Conservation (phyloP, 805 yeast genomes). For the Candida montana region DNA sequence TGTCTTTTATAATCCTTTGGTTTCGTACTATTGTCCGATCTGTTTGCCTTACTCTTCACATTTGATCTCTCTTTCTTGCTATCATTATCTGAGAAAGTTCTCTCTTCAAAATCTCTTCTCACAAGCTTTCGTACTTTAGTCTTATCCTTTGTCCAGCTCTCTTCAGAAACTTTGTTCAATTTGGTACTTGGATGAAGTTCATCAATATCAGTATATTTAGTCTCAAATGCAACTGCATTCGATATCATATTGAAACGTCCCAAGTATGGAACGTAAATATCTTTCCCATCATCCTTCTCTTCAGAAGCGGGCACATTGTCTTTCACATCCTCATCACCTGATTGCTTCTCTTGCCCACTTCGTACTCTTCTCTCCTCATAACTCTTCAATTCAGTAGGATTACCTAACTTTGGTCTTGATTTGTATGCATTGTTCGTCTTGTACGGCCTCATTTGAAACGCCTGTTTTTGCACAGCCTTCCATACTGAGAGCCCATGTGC, state of each 20-base stretch:
- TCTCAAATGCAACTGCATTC: conserved; percentile 8
- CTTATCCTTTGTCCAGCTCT: conserved; percentile 12
- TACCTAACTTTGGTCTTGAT: conserved; percentile 7
- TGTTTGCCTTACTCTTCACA: no score
- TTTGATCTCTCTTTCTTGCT: neutral
- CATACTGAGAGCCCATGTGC: neutral
- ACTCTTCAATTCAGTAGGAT: conserved; percentile 6
- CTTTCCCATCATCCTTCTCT: neutral
- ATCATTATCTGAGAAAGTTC: neutral
- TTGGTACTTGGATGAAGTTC: conserved; percentile 13
- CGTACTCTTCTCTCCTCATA: neutral
- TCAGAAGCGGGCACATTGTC: neutral
- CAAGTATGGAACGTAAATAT: conserved; percentile 2
- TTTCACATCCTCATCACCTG: neutral
- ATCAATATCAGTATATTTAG: conserved; percentile 12
- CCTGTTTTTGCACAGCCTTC: neutral
- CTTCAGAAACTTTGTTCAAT: conserved; percentile 8
- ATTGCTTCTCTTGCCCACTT: neutral
- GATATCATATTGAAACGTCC: conserved; percentile 11
- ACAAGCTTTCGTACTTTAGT: neutral
- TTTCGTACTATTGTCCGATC: neutral
- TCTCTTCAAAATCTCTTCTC: neutral
- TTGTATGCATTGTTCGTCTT: conserved; percentile 2
- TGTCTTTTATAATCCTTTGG: no score
- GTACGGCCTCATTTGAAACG: neutral